Conservation (phyloP, 1,284 basidiomycete species). For the Tylopilus sp. region DNA sequence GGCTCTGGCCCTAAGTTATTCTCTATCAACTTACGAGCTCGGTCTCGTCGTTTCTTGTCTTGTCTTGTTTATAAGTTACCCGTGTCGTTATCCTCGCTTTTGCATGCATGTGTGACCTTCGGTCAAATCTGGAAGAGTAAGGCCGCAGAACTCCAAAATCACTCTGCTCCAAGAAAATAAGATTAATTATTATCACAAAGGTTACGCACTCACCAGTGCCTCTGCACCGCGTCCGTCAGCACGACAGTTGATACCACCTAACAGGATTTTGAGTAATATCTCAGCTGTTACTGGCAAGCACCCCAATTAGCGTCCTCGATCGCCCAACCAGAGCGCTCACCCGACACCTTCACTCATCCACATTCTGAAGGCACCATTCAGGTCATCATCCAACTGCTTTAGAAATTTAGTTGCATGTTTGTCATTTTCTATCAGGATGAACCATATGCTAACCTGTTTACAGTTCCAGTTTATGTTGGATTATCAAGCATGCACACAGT, state of each 20-base stretch:
- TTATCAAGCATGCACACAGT: no score
- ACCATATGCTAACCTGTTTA: slow-evolving; percentile 51
- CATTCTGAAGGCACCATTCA: slow-evolving; percentile 34
- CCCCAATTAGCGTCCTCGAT: slow-evolving; percentile 1
- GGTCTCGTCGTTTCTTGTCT: background rate
- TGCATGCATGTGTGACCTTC: background rate
- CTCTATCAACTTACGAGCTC: background rate
- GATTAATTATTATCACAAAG: background rate
- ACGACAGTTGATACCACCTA: slow-evolving; percentile 56
- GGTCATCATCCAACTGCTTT: slow-evolving; percentile 45
- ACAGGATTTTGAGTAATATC: slow-evolving; percentile 49
- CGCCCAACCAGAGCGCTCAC: background rate
- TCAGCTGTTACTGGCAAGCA: slow-evolving; percentile 39
- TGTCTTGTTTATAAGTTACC: background rate
- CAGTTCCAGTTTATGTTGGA: slow-evolving; percentile 6
- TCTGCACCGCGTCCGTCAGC: slow-evolving; percentile 42
- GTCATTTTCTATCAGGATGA: slow-evolving; percentile 56
- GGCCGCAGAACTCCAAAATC: background rate
- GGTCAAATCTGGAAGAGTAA: no score
- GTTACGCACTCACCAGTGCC: slow-evolving; percentile 24
- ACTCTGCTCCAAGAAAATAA: background rate
- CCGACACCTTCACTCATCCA: slow-evolving; percentile 30
- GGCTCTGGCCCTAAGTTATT: background rate
- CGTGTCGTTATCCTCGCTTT: background rate
- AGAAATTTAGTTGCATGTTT: slow-evolving; percentile 44